Evolutionary conservation across 768 basidiomycete species (phyloP).

Genomic region (Tylopilus sp.): DNA sequence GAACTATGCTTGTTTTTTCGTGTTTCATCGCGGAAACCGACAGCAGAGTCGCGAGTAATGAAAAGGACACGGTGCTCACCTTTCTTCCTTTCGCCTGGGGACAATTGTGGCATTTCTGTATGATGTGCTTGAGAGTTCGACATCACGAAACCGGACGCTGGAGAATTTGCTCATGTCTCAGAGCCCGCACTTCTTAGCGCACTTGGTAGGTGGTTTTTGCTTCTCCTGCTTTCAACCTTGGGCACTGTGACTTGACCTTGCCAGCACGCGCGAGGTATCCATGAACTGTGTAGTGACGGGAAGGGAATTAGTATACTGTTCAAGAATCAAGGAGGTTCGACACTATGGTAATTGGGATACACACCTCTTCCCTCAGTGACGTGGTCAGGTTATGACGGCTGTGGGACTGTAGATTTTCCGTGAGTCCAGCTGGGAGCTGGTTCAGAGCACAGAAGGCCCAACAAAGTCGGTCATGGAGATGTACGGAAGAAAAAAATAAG

Average conservation of each 20-base stretch:
- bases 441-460: too few relatives aligned
- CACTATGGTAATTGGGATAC: not conserved
- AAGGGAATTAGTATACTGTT: not conserved
- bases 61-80: constrained; percentile 65
- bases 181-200: constrained; percentile 92
- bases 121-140: not conserved
- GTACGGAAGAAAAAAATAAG: too few relatives aligned
- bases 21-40: constrained; percentile 23
- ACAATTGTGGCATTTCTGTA: constrained; percentile 80
- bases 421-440: too few relatives aligned
- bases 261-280: constrained; percentile 98
- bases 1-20: constrained; percentile 82
- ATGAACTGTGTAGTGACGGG: constrained; percentile 61
- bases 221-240: constrained; percentile 98
- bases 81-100: constrained; percentile 87
- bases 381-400: too few relatives aligned
- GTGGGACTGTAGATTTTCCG: too few relatives aligned
- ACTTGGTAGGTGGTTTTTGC: constrained; percentile 94
- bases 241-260: constrained; percentile 98
- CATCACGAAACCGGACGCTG: not conserved
- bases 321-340: too few relatives aligned
- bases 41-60: constrained; percentile 36
- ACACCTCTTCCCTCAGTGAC: constrained; percentile 55
- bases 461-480: too few relatives aligned
- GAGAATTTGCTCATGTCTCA: constrained; percentile 82